These are phyloP conservation scores for Aspergillus pseudoglaucus DNA, from an alignment of 2,329 filamentous ascomycete genomes.

Conservation along the genomic window DNA sequence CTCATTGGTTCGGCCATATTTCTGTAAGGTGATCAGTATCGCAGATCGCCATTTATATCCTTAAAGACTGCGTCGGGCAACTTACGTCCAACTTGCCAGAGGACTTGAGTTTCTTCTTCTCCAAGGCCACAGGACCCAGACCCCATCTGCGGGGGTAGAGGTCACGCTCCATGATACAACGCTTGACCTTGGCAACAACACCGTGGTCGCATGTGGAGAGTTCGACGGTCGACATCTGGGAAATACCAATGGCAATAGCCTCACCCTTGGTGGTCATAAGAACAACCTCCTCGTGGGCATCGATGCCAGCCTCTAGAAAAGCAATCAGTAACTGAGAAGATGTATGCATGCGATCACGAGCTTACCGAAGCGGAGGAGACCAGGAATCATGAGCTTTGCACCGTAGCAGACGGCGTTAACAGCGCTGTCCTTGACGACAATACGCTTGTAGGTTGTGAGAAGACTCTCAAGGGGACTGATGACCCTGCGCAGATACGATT, in stretches of 20 bases:
- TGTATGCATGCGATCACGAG: slow-evolving; percentile 8
- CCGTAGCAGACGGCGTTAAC: slow-evolving; percentile 98
- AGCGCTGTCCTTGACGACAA: slow-evolving; percentile 94
- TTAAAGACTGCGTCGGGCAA: slow-evolving; percentile 2
- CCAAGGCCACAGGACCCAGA: slow-evolving; percentile 80
- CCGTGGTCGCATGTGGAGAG: slow-evolving; percentile 96
- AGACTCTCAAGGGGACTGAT: slow-evolving; percentile 91
- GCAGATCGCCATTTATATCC: not conserved
- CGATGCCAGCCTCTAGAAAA: slow-evolving; percentile 70
- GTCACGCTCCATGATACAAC: slow-evolving; percentile 99
- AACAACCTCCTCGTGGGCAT: slow-evolving; percentile 92
- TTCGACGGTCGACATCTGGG: slow-evolving; percentile 96
- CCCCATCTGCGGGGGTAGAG: slow-evolving; percentile 96
- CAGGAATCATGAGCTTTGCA: slow-evolving; percentile 97
- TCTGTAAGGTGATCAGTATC: slow-evolving; percentile 45
- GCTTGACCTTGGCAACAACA: slow-evolving; percentile 97
- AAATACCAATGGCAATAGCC: slow-evolving; percentile 91
- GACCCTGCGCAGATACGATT: slow-evolving; percentile 83
- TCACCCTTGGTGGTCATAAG: slow-evolving; percentile 99
- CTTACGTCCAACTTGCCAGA: slow-evolving; percentile 85
- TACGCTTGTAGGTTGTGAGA: slow-evolving; percentile 86
- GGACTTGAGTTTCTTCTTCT: slow-evolving; percentile 99
- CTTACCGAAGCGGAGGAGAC: slow-evolving; percentile 82
- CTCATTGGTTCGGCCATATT: slow-evolving; percentile 90
- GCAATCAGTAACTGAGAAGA: slow-evolving; percentile 8